Evolutionary conservation across 208 protist species (phyloP).

Genomic region (Leishmania braziliensis): DNA sequence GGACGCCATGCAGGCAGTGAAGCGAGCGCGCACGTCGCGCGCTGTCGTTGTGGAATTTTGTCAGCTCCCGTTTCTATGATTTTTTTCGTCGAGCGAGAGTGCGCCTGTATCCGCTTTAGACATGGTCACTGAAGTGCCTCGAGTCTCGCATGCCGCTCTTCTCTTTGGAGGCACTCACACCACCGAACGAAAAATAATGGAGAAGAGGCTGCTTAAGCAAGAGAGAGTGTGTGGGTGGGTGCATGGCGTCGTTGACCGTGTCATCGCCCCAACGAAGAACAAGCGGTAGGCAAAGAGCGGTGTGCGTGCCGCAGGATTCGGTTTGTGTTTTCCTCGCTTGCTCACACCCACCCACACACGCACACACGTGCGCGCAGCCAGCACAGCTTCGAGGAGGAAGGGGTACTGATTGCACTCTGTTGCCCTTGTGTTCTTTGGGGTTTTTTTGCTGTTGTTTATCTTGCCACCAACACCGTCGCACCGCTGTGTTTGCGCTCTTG

Average conservation of each 20-base stretch:
- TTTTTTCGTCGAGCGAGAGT: neutral
- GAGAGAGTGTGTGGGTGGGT: no score
- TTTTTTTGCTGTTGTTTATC: neutral
- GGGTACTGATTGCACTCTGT: neutral
- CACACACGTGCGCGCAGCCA: neutral
- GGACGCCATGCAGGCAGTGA: neutral
- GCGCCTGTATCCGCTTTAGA: neutral
- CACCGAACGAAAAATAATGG: neutral
- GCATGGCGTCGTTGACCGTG: no score
- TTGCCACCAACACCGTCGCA: neutral
- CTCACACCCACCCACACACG: neutral
- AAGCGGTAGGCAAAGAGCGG: no score
- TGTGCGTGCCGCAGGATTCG: no score
- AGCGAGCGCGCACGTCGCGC: slow-evolving; percentile 16
- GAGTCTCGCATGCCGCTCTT: neutral
- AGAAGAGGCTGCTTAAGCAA: neutral
- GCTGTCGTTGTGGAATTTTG: slow-evolving; percentile 21
- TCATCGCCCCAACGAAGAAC: no score
- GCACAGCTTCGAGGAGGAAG: neutral
- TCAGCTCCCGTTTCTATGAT: slow-evolving; percentile 10
- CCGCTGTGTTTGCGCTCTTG: neutral
- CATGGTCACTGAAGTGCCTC: neutral
- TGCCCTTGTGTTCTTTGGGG: neutral
- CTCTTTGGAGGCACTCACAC: neutral
- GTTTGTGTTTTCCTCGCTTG: no score